Conservation (phyloP, 2,329 filamentous ascomycete genomes). For the Nothophaeocryptopus gaeumannii region DNA sequence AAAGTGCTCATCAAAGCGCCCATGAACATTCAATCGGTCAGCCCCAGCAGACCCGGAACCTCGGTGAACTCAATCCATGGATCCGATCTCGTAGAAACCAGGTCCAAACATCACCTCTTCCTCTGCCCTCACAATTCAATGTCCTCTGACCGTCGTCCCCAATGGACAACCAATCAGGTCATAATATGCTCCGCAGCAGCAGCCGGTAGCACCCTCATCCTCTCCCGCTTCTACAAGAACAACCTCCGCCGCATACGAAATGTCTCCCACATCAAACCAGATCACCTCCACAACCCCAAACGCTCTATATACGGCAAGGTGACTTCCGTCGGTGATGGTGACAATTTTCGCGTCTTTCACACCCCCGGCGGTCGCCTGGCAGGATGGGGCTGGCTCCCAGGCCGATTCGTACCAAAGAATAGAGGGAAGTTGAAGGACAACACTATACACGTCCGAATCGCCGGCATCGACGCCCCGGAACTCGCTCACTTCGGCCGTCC, state of each 20-base stretch:
- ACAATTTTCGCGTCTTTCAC: constrained; percentile 92
- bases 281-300: constrained; percentile 61
- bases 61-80: too few species aligned
- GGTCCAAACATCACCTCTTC: too few species aligned
- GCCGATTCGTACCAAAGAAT: constrained; percentile 19
- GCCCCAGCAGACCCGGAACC: too few species aligned
- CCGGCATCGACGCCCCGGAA: constrained; percentile 91
- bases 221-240: constrained; percentile 57
- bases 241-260: constrained; percentile 83
- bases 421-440: constrained; percentile 24
- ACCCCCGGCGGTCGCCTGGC: constrained; percentile 83
- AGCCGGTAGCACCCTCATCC: constrained; percentile 33
- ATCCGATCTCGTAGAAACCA: too few species aligned
- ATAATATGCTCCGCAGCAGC: not conserved
- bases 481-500: constrained; percentile 86
- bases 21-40: too few species aligned
- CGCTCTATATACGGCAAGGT: constrained; percentile 80
- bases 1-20: too few species aligned
- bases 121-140: too few species aligned
- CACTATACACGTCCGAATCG: constrained; percentile 83
- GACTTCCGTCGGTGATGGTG: constrained; percentile 92
- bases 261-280: constrained; percentile 69
- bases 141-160: too few species aligned
- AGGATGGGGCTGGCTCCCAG: constrained; percentile 68
- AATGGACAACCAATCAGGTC: too few species aligned